A percentile compares a stretch with the other conserved stretches of the same genome.
Evolutionary conservation across 2,329 filamentous ascomycete species (phyloP).

Genomic region (Diatrype stigma): DNA sequence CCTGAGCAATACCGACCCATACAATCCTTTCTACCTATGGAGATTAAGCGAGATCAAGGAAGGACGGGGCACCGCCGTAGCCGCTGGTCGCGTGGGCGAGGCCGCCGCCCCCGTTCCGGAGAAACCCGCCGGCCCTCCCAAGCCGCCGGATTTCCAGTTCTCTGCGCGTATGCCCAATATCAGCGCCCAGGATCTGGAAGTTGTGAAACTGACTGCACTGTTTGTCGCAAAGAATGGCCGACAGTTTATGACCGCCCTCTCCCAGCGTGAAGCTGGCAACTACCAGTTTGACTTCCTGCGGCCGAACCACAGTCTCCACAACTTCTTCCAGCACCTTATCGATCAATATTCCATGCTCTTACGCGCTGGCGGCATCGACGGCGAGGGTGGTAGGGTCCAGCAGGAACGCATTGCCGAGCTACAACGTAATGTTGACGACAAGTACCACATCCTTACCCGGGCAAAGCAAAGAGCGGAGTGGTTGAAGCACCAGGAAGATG

Average conservation of each 20-base stretch:
- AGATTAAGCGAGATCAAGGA: slow-evolving; percentile 79
- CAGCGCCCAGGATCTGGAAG: slow-evolving; percentile 83
- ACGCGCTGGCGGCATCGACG: slow-evolving; percentile 62
- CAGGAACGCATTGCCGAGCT: slow-evolving; percentile 70
- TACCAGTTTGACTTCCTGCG: slow-evolving; percentile 95
- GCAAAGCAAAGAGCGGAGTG: slow-evolving; percentile 87
- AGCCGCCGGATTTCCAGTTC: slow-evolving; percentile 85
- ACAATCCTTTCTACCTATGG: slow-evolving; percentile 88
- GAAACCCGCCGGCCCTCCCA: slow-evolving; percentile 76
- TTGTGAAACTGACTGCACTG: slow-evolving; percentile 73
- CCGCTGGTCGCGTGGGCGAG: slow-evolving; percentile 70
- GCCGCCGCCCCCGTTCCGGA: slow-evolving; percentile 48
- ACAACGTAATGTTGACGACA: slow-evolving; percentile 70
- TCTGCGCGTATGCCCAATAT: slow-evolving; percentile 97
- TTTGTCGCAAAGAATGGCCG: slow-evolving; percentile 92
- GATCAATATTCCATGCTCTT: slow-evolving; percentile 89
- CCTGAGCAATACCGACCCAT: slow-evolving; percentile 73
- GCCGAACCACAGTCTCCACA: slow-evolving; percentile 92
- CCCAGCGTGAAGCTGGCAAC: slow-evolving; percentile 84
- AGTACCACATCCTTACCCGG: slow-evolving; percentile 72
- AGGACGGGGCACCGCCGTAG: slow-evolving; percentile 74
- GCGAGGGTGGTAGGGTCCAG: slow-evolving; percentile 63
- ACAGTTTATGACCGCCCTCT: slow-evolving; percentile 84
- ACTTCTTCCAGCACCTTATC: slow-evolving; percentile 87
- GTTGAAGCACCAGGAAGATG: slow-evolving; percentile 75